Evolutionary conservation across 805 yeast genomes (phyloP).

Genomic region (Cyberlindnera japonica): DNA sequence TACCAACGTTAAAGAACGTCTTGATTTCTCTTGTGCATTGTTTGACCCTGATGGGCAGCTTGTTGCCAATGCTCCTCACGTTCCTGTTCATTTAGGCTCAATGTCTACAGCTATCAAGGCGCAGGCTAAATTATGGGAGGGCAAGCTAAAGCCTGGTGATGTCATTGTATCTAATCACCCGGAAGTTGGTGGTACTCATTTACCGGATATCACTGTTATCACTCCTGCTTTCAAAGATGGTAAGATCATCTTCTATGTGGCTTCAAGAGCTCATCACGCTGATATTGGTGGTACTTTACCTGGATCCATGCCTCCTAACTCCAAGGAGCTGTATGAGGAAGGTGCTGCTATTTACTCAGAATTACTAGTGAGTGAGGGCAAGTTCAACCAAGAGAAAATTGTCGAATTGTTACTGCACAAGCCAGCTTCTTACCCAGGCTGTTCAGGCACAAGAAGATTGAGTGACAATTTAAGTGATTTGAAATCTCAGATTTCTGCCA

Average conservation of each 20-base stretch:
- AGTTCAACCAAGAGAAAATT: slow-evolving; percentile 71
- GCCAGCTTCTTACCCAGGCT: slow-evolving; percentile 80
- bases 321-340: slow-evolving; percentile 80
- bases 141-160: slow-evolving; percentile 65
- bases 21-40: slow-evolving; percentile 82
- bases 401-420: slow-evolving; percentile 58
- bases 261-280: slow-evolving; percentile 73
- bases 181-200: slow-evolving; percentile 79
- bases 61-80: slow-evolving; percentile 85
- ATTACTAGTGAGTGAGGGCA: slow-evolving; percentile 65
- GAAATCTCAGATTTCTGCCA: slow-evolving; percentile 86
- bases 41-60: slow-evolving; percentile 74
- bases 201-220: slow-evolving; percentile 88
- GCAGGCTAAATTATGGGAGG: slow-evolving; percentile 64
- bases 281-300: slow-evolving; percentile 84
- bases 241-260: slow-evolving; percentile 76
- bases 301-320: slow-evolving; percentile 93
- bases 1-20: slow-evolving; percentile 77
- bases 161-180: slow-evolving; percentile 80
- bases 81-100: slow-evolving; percentile 83
- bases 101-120: slow-evolving; percentile 76
- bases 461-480: slow-evolving; percentile 81
- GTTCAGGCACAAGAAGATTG: slow-evolving; percentile 84
- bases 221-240: slow-evolving; percentile 77
- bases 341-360: slow-evolving; percentile 87